phyloP scores from a whole-genome alignment of 129 eudicot species.

The Apium graveolens region DNA sequence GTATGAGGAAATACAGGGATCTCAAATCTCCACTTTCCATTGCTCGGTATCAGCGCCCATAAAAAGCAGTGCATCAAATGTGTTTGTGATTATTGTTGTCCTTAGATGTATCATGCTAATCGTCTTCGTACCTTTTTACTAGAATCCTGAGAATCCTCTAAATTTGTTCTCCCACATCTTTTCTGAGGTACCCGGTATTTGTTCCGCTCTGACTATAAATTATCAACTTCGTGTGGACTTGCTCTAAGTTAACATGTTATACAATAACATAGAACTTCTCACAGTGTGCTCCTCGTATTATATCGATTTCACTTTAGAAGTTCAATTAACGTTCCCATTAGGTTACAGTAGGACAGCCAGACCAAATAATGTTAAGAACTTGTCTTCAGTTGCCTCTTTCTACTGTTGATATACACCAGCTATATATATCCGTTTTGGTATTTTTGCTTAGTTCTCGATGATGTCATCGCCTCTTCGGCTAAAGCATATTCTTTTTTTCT shows the following conservation, averaged over 20 bases:
- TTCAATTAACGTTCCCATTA: neutral
- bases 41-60: neutral
- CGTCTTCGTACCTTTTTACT: neutral
- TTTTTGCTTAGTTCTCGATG: neutral
- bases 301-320: neutral
- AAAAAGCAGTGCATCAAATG: neutral
- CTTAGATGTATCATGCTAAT: neutral
- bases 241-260: neutral
- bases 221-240: neutral
- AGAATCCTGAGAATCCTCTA: neutral
- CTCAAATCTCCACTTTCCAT: neutral
- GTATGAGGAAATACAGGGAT: neutral
- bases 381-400: neutral
- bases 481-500: neutral
- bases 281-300: neutral
- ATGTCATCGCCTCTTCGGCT: too few species aligned
- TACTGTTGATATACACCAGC: neutral
- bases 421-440: neutral
- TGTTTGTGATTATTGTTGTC: neutral
- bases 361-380: neutral
- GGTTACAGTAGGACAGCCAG: neutral
- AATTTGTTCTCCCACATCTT: neutral
- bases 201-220: neutral
- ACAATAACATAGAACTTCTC: neutral
- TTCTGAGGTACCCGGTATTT: neutral